A percentile compares a stretch with the other conserved stretches of the same genome.
Conservation (phyloP, 495 filamentous ascomycete species). For the Tuber melanosporum region DNA sequence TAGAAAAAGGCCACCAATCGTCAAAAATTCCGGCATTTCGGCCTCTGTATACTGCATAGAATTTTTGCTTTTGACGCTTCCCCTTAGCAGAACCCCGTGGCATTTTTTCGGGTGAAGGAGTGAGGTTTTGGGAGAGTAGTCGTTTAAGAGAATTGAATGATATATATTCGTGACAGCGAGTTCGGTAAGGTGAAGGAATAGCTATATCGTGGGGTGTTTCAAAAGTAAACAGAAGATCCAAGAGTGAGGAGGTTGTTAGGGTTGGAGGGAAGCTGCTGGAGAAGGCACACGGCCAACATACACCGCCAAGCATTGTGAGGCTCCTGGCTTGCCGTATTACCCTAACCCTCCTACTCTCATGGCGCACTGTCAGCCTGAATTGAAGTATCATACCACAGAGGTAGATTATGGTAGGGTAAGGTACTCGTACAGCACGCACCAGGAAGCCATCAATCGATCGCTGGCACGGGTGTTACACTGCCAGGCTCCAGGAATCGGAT, state of each 20-base stretch:
- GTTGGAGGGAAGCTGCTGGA: not conserved
- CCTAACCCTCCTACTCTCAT: not conserved
- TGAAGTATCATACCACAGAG: not conserved
- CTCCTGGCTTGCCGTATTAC: not conserved
- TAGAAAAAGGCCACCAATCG: conserved; percentile 17
- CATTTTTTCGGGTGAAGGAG: not conserved
- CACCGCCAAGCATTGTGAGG: not conserved
- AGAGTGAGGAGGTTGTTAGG: not conserved
- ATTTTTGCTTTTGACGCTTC: not conserved
- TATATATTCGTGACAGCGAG: not conserved
- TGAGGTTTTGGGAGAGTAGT: not conserved
- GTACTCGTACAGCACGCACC: not conserved
- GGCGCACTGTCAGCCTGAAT: not conserved
- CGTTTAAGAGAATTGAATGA: not conserved
- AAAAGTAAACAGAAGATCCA: not conserved
- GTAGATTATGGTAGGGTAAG: not conserved
- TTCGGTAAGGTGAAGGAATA: not conserved
- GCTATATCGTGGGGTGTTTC: not conserved
- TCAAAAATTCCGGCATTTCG: conserved; percentile 24
- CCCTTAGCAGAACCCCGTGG: not conserved
- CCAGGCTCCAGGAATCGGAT: not conserved
- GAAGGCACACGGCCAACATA: not conserved
- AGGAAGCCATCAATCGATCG: not conserved
- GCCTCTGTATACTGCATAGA: conserved; percentile 27
- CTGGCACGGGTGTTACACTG: not conserved